Evolutionary conservation across 768 basidiomycete species (phyloP).

Genomic region (Amanita molliuscula): DNA sequence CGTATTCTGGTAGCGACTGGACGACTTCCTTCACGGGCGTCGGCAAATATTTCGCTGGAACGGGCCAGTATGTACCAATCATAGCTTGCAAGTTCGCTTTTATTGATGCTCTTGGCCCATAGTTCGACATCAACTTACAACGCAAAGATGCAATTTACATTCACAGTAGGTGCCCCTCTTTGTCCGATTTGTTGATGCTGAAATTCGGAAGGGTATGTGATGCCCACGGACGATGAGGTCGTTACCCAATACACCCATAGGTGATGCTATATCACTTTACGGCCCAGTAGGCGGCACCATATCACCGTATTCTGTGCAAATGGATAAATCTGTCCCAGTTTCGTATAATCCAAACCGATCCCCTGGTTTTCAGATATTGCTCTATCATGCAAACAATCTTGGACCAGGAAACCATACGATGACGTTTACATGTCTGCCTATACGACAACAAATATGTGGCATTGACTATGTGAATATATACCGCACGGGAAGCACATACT

Average conservation of each 20-base stretch:
- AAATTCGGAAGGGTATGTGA: slow-evolving; percentile 1
- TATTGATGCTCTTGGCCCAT: not conserved
- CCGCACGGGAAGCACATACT: not conserved
- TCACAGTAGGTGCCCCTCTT: not conserved
- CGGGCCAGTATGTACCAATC: slow-evolving; percentile 3
- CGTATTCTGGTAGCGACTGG: slow-evolving; percentile 6
- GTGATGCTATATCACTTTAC: slow-evolving; percentile 5
- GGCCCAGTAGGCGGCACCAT: not conserved
- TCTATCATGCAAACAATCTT: slow-evolving; percentile 6
- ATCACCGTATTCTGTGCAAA: not conserved
- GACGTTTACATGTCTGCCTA: not conserved
- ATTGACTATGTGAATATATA: slow-evolving; percentile 6
- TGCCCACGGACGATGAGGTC: not conserved
- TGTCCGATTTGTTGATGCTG: not conserved
- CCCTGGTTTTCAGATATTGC: not conserved
- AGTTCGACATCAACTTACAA: not conserved
- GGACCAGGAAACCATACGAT: slow-evolving; percentile 4
- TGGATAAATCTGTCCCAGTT: not conserved
- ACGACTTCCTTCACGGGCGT: not conserved
- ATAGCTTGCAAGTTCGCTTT: not conserved
- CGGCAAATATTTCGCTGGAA: slow-evolving; percentile 1
- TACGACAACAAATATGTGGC: not conserved
- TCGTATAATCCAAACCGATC: not conserved
- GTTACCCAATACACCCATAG: not conserved
- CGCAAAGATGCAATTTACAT: not conserved